Conservation (phyloP, 1,139 yeast species). For the Candida frijolesensis region DNA sequence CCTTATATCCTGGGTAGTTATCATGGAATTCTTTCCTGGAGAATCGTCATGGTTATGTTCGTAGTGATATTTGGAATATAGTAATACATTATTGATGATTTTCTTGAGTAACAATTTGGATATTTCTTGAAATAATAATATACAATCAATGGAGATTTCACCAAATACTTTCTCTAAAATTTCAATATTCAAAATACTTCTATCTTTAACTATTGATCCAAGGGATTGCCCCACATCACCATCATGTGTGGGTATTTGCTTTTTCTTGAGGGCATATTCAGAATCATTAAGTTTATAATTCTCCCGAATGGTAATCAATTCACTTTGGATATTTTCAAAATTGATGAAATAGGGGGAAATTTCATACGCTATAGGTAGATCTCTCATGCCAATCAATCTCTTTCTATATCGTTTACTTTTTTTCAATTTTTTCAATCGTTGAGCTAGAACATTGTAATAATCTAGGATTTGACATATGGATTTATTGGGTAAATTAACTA, state of each 20-base stretch:
- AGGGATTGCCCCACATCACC: neutral
- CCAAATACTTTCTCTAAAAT: neutral
- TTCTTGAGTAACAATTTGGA: slow-evolving; percentile 6
- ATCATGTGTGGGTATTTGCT: neutral
- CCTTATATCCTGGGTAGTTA: slow-evolving; percentile 1
- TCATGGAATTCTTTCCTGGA: neutral
- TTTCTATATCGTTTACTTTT: slow-evolving; percentile 9
- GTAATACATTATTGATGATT: slow-evolving; percentile 6
- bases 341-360: slow-evolving; percentile 49
- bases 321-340: slow-evolving; percentile 51
- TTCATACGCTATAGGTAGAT: slow-evolving; percentile 57
- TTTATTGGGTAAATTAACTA: slow-evolving; percentile 45
- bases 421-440: slow-evolving; percentile 19
- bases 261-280: neutral
- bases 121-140: slow-evolving; percentile 12
- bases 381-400: slow-evolving; percentile 33
- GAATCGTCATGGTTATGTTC: neutral
- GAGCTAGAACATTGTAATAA: slow-evolving; percentile 45
- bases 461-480: slow-evolving; percentile 45
- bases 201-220: neutral
- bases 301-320: slow-evolving; percentile 19
- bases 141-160: slow-evolving; percentile 8
- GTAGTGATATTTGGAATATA: neutral
- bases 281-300: neutral
- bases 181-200: slow-evolving; percentile 4